Evolutionary conservation across 192 early-diverging fungal species (phyloP).

Genomic region (Backusella tuberculispora): DNA sequence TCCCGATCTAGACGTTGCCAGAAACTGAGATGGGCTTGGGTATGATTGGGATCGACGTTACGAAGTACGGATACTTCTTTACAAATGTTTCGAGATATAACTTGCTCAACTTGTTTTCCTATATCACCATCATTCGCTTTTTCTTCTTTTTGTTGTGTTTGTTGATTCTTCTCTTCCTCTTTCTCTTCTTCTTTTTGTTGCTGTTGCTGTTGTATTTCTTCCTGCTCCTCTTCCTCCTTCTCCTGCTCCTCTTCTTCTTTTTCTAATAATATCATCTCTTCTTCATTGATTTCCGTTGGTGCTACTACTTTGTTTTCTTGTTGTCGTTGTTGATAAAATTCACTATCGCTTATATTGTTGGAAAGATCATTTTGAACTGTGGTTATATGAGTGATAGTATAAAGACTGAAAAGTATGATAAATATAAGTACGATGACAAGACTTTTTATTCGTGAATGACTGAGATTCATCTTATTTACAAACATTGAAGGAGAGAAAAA

Average conservation of each 20-base stretch:
- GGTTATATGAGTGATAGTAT: not conserved
- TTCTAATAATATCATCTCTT: too few species aligned
- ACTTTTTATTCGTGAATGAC: not conserved
- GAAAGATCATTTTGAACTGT: not conserved
- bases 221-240: too few species aligned
- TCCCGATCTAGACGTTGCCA: conserved; percentile 19
- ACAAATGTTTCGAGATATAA: not conserved
- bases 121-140: too few species aligned
- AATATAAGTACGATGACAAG: not conserved
- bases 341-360: not conserved
- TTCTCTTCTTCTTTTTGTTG: not conserved
- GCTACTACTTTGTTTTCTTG: too few species aligned
- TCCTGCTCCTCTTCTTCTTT: too few species aligned
- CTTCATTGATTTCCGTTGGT: too few species aligned
- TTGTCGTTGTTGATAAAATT: not conserved
- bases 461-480: not conserved
- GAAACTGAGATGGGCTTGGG: conserved; percentile 27
- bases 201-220: too few species aligned
- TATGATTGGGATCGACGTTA: conserved; percentile 35
- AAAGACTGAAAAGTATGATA: not conserved
- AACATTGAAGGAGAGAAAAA: not conserved
- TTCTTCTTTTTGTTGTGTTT: not conserved
- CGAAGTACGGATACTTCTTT: conserved; percentile 14
- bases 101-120: too few species aligned
- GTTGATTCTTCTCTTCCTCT: not conserved